Evolutionary conservation across 1,284 basidiomycete genomes (phyloP), one percentile per base, ranked within the genome.

Genomic region (Cryptococcus sp.): DNA sequence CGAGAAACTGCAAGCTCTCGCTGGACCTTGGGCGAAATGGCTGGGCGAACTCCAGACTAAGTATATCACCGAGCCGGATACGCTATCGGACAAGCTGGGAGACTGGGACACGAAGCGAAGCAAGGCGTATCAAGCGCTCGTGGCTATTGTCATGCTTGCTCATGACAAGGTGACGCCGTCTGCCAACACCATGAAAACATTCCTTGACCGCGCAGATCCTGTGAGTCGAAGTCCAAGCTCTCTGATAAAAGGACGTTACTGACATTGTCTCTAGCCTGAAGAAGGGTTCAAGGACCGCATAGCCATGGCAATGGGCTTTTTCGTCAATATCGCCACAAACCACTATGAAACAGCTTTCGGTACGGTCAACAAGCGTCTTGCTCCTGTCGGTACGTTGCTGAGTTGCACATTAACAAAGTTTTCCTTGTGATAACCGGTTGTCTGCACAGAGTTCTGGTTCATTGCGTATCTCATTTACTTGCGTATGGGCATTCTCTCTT

Each of bases 1-100:
- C 13, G 76, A 78, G 58, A 74, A 74, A 55, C 59, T 78, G 16
- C 68, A 72, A 54, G 75, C 75, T 2, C 63, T 74, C 23, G 53
- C 67, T 5, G 69, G 71, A 15, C 70, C 68, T 2, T 73, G 68
- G 67, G 22, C 67, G 3, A 54, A 26, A 1, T 78, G 67, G 66
- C 61, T 75, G 29, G 29, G 46, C 8, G 57, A 63, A 34, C 62
- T 78, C 7, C 53, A 61, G 23, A 70, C 68, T 58, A 66, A 66
- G 54, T 76, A 67, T 49, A 50, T 75, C 41, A 20, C 37, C 19
- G 59, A 58, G 34, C n/a, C n/a, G 11, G 63, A 54, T 3, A 66
- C 66, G 0, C 53, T 74, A 0, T 52, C 40, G 3, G 39, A 54
- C 8, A 40, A 61, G 17, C 49, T 66, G 22, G 45, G 52, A 20